Percentiles rank a stretch among this genome's conserved stretches.
Evolutionary conservation across 2,329 filamentous ascomycete genomes (phyloP).

Genomic region (Aureobasidium sp.): DNA sequence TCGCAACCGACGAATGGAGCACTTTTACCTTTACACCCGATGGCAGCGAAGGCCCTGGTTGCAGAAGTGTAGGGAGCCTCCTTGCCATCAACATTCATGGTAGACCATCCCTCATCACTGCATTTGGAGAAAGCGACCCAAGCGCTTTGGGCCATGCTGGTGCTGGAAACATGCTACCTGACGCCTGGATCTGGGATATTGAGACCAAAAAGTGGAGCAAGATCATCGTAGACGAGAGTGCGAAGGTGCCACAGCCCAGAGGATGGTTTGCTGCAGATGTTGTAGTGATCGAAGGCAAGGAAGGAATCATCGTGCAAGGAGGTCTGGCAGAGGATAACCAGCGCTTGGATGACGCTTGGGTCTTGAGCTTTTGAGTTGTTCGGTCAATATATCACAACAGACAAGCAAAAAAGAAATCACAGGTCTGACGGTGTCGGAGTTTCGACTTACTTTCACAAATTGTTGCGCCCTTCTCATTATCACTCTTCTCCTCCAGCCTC

Average conservation of each 20-base stretch:
- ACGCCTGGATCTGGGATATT: constrained; percentile 45
- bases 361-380: constrained; percentile 27
- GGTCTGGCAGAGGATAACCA: constrained; percentile 48
- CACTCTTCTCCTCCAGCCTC: not conserved
- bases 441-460: not conserved
- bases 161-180: constrained; percentile 49
- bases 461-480: not conserved
- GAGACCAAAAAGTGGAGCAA: constrained; percentile 29
- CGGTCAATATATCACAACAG: not conserved
- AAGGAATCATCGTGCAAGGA: constrained; percentile 42
- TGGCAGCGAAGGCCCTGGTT: constrained; percentile 39
- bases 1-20: constrained; percentile 35
- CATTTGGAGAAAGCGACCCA: constrained; percentile 50
- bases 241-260: constrained; percentile 33
- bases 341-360: constrained; percentile 46
- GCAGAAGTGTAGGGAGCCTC: constrained; percentile 45
- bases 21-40: constrained; percentile 35
- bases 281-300: constrained; percentile 25
- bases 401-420: not conserved
- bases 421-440: not conserved
- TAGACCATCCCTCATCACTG: constrained; percentile 38
- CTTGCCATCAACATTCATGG: constrained; percentile 35
- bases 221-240: constrained; percentile 23
- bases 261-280: constrained; percentile 52
- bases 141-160: constrained; percentile 48